phyloP scores from a whole-genome alignment of 2,329 filamentous ascomycete species.

The Botrytis hyacinthi region DNA sequence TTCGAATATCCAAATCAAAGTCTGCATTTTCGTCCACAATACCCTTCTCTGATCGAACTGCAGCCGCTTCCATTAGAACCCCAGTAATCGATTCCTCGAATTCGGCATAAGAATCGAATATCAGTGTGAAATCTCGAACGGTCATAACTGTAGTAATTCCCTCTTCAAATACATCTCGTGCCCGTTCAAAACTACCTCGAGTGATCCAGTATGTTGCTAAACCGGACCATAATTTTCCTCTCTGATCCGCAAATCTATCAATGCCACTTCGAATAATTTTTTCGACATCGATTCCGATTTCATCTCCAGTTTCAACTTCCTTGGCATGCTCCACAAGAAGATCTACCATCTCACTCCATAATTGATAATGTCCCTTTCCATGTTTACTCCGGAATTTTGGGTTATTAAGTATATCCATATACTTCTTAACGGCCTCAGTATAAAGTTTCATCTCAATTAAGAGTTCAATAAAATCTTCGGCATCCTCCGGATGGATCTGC shows the following conservation, averaged over 20 bases:
- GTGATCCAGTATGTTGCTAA: conserved; percentile 97
- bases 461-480: conserved; percentile 92
- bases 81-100: conserved; percentile 96
- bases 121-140: conserved; percentile 91
- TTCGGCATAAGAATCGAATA: conserved; percentile 95
- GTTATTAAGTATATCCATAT: conserved; percentile 90
- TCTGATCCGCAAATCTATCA: conserved; percentile 84
- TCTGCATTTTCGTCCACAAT: conserved; percentile 79
- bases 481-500: conserved; percentile 93
- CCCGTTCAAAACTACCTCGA: conserved; percentile 85
- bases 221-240: conserved; percentile 92
- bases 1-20: conserved; percentile 90
- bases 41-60: conserved; percentile 74
- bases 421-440: conserved; percentile 86
- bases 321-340: conserved; percentile 86
- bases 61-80: conserved; percentile 84
- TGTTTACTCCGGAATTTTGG: conserved; percentile 87
- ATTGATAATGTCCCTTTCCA: conserved; percentile 90
- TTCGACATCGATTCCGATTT: conserved; percentile 85
- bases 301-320: conserved; percentile 76
- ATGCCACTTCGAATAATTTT: conserved; percentile 92
- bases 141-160: conserved; percentile 98
- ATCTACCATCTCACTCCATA: conserved; percentile 98
- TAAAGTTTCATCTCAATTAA: conserved; percentile 78
- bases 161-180: conserved; percentile 91